Conservation (phyloP, 2,329 filamentous ascomycete species). For the Colletotrichum endophyticum region DNA sequence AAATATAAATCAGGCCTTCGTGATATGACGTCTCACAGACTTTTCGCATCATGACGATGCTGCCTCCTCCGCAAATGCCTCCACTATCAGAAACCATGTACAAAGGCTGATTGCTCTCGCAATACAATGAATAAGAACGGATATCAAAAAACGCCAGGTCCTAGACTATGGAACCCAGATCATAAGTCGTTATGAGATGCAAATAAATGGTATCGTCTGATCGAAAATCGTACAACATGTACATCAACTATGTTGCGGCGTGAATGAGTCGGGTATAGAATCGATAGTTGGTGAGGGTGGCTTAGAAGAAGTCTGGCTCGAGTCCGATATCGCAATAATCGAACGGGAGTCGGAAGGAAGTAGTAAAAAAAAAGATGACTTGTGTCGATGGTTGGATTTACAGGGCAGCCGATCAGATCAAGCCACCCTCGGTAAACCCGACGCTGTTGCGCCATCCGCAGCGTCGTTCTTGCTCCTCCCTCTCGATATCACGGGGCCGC, state of each 20-base stretch:
- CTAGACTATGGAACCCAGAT: constrained; percentile 8
- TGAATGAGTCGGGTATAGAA: constrained; percentile 11
- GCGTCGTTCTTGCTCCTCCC: constrained; percentile 44
- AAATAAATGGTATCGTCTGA: constrained; percentile 19
- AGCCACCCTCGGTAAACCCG: constrained; percentile 59
- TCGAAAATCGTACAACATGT: constrained; percentile 19
- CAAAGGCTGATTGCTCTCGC: not conserved
- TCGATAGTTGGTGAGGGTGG: not conserved
- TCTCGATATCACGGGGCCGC: constrained; percentile 37
- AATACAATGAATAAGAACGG: constrained; percentile 7
- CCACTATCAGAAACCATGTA: not conserved
- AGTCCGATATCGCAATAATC: not conserved
- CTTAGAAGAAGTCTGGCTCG: not conserved
- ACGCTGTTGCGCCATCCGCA: constrained; percentile 64
- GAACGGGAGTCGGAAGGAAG: not conserved
- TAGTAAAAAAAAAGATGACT: not conserved
- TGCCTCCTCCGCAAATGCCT: not conserved
- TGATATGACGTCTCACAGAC: not conserved
- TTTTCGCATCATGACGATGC: not conserved
- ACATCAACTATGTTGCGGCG: constrained; percentile 3
- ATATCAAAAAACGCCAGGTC: constrained; percentile 19
- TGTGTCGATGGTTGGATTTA: not conserved
- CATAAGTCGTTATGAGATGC: constrained; percentile 21
- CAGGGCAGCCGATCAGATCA: constrained; percentile 45
- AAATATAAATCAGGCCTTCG: not conserved